phyloP scores from a whole-genome alignment of 176 grass and related monocot genomes.

The Rhynchospora tenuis region DNA sequence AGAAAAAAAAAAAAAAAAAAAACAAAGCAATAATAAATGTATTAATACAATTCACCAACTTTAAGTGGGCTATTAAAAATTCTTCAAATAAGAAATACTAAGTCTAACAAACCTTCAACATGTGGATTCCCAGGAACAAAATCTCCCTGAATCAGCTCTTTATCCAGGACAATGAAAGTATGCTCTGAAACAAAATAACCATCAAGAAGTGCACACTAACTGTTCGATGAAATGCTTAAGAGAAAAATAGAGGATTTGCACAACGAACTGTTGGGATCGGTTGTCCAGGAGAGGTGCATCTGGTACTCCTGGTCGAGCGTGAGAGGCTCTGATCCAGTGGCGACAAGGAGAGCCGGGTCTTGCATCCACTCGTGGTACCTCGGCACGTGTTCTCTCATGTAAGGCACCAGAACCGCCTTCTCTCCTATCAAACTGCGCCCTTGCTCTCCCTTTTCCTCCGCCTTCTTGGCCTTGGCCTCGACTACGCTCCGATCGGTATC shows the following conservation, averaged over 20 bases:
- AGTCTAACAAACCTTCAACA: constrained; percentile 50
- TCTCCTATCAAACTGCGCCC: constrained; percentile 43
- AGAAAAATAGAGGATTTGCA: constrained; percentile 2
- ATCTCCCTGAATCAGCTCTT: constrained; percentile 49
- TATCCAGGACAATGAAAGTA: constrained; percentile 75
- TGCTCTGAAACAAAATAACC: constrained; percentile 41
- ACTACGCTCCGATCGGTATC: not conserved
- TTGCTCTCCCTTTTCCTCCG: not conserved
- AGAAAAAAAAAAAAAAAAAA: not conserved
- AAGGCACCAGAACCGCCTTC: constrained; percentile 48
- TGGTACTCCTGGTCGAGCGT: constrained; percentile 66
- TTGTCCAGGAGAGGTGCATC: constrained; percentile 73
- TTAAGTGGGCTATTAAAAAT: not conserved
- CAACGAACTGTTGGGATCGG: constrained; percentile 35
- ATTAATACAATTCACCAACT: not conserved
- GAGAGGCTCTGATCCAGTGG: constrained; percentile 81
- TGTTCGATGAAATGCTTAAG: not conserved
- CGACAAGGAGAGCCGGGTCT: constrained; percentile 66
- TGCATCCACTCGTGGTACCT: constrained; percentile 84
- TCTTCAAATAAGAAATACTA: not conserved
- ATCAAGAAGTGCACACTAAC: not conserved
- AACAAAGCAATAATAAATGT: not conserved
- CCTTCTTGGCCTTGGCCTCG: not conserved
- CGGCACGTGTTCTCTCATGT: constrained; percentile 77
- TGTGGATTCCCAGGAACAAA: constrained; percentile 47